Percentiles rank a stretch among this genome's conserved stretches.
phyloP scores from a whole-genome alignment of 2,329 filamentous ascomycete species.

The Xylaria sp. region DNA sequence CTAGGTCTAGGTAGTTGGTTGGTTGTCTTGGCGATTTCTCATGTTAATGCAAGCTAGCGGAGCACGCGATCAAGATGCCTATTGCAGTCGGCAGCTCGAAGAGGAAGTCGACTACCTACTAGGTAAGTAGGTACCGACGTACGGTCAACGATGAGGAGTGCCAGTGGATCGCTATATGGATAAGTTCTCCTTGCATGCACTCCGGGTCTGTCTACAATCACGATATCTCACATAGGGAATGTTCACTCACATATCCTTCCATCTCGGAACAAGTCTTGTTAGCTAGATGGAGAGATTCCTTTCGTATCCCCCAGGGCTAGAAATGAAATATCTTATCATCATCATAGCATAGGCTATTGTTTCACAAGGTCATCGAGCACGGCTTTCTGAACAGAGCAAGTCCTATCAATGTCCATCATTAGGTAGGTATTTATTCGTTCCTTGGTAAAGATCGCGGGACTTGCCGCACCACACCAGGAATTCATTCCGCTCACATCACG shows the following conservation, averaged over 20 bases:
- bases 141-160: not conserved
- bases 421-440: constrained; percentile 6
- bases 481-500: constrained; percentile 9
- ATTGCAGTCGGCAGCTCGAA: not conserved
- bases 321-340: not conserved
- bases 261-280: not conserved
- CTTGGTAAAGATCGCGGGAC: constrained; percentile 5
- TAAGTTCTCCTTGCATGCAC: not conserved
- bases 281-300: not conserved
- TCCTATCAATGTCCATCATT: not conserved
- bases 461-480: not conserved
- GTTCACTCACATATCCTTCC: not conserved
- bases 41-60: constrained; percentile 21
- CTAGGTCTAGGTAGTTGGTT: constrained; percentile 22
- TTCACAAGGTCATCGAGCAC: not conserved
- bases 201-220: not conserved
- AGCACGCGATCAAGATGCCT: constrained; percentile 1
- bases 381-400: constrained; percentile 21
- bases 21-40: constrained; percentile 12
- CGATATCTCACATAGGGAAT: not conserved
- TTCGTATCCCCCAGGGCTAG: not conserved
- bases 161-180: not conserved
- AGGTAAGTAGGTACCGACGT: not conserved
- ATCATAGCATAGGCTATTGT: no score
- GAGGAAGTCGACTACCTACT: not conserved